Base-by-base conservation (phyloP, 2,329 filamentous ascomycete species). In the Clonostachys chloroleuca region DNA sequence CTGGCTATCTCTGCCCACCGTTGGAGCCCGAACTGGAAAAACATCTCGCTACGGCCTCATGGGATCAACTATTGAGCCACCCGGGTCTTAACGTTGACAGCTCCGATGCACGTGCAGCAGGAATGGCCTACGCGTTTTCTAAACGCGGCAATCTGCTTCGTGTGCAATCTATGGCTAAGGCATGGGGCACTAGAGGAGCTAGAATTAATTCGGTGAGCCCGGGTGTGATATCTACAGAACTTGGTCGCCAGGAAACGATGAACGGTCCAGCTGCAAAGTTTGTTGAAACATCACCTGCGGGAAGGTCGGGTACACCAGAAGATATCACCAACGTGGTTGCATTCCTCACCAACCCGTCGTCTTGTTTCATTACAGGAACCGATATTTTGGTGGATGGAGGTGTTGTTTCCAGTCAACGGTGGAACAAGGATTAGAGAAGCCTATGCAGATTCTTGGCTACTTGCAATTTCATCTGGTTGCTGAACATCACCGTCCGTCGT, bases 361-460 rank as follows among this genome's bases (percentile, higher is more conserved):
- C 35, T 16, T 44, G 33, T 9, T 44, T 35, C 33, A 36, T 44
- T 18, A 35, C 43, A 12, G 43, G 43, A 10, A 20, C 24, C 9
- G 43, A 44, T 20, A 34, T 44, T 34, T 33, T 44, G 24, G 43
- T 44, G 30, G 43, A 44, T 17, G 43, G 43, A 13, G 43, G 43
- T 13, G 42, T 43, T 12, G 42, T 30, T 13, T 18, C 42, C 12
- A 33, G 17, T 20, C 30, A 24, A 17, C 42, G 42, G 17, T 43
- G 42, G 42, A 34, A 30, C 9, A 30, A 30, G 24, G 9, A 8
- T 10, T 30, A 30, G 9, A 9, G 3, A 30, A 30, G 8, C 6
- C 24, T 30, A 30, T 2, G 24, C 9, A 4, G 24, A 24, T 24
- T 24, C 24, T 24, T 24, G 24, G 24, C 2, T 24, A 24, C 7